These are phyloP conservation scores for Epithele typhae DNA, from an alignment of 768 basidiomycete species.

Conservation along the genomic window DNA sequence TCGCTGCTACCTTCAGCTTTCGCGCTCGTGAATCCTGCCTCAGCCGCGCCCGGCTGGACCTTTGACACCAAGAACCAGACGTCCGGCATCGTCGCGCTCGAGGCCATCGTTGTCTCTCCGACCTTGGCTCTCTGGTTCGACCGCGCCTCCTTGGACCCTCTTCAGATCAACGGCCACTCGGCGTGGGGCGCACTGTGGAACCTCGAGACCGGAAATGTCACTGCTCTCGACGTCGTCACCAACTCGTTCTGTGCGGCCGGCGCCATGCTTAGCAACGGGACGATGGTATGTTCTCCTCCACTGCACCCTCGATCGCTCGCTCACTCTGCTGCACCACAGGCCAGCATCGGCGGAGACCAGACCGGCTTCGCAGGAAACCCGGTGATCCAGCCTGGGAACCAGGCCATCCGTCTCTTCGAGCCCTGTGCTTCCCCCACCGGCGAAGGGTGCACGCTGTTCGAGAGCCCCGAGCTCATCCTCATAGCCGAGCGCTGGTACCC, in stretches of 20 bases:
- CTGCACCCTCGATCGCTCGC: too few species aligned
- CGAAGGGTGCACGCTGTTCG: constrained; percentile 56
- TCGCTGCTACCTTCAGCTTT: not conserved
- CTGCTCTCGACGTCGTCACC: constrained; percentile 59
- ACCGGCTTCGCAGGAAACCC: constrained; percentile 59
- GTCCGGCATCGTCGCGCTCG: constrained; percentile 78
- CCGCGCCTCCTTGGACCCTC: constrained; percentile 82
- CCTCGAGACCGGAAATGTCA: constrained; percentile 55
- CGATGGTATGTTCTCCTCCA: constrained; percentile 39
- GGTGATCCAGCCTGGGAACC: constrained; percentile 71
- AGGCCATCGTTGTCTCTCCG: constrained; percentile 61
- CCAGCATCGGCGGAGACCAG: constrained; percentile 77
- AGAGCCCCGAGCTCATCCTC: constrained; percentile 65
- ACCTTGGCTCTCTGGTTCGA: constrained; percentile 71
- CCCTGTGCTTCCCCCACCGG: constrained; percentile 52
- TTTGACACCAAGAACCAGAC: constrained; percentile 46
- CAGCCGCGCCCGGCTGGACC: constrained; percentile 10
- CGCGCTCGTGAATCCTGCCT: not conserved
- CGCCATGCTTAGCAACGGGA: constrained; percentile 70
- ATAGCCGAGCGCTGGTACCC: constrained; percentile 80
- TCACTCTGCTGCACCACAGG: constrained; percentile 21
- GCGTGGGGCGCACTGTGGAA: constrained; percentile 80
- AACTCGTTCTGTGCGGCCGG: constrained; percentile 88
- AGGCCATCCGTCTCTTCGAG: constrained; percentile 66
- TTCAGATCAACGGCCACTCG: constrained; percentile 67